Base-by-base conservation (phyloP, 1,139 yeast genomes). In the Kodamaea suecica region DNA sequence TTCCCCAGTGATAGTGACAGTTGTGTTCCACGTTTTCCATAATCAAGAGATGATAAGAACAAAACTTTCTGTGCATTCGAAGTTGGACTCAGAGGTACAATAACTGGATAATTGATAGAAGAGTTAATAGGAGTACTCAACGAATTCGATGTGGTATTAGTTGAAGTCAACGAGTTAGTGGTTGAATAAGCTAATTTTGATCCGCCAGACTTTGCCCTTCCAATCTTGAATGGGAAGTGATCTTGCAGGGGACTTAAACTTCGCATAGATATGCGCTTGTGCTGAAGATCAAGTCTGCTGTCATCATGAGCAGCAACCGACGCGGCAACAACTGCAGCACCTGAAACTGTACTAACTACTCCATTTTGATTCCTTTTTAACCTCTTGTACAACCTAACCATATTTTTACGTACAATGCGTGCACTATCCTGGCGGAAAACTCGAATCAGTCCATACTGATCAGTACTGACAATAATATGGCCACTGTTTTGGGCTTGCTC, bases 371-470 rank as follows among this genome's bases (percentile, higher is more conserved):
- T 19, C 21, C 9, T 19, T 10, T 27, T 27, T n/a, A 15, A 27
- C 24, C 19, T 33, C 32, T 35, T 38, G 19, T 29, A 34, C 19
- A 32, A 14, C 5, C 24, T 31, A 8, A 44, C 35, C 17, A 53
- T 36, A 19, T 37, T 32, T 36, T 62, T 65, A 23, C 76, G 44
- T 27, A 58, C 44, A 9, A 47, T 47, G 30, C 72, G 61, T 0
- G 94, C 84, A 33, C 81, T 68, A 55, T 88, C 96, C 43, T 86
- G 84, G 47, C 97, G 69, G 53, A 83, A 85, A 0, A 88, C 84
- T 37, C 92, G 63, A 30, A 88, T 84, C 4, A 70, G 47, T 0
- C 97, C 97, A 25, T 65, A 60, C 42, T 76, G 78, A 53, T 87
- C 97, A 0, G 94, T 80, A 1, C 95, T 80, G 2, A 88, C 81